Conservation (phyloP, 2,329 filamentous ascomycete genomes). For the Ophiobolus disseminans region DNA sequence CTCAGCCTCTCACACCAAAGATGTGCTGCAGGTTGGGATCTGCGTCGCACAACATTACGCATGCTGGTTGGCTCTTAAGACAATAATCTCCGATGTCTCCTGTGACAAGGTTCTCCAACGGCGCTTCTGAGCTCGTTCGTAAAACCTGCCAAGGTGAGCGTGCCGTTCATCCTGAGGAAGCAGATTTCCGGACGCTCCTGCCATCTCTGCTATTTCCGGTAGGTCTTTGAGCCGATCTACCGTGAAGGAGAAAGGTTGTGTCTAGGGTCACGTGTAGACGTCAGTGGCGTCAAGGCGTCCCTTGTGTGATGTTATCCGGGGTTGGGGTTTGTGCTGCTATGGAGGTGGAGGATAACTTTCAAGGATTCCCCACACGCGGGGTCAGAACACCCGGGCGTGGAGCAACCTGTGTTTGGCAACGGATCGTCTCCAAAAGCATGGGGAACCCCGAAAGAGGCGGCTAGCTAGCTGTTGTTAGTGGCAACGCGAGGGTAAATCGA, state of each 20-base stretch:
- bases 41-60: not conserved
- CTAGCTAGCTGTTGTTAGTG: no score
- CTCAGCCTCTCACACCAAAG: not conserved
- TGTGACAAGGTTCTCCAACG: not conserved
- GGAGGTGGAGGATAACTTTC: not conserved
- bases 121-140: not conserved
- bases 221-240: not conserved
- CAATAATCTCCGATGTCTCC: not conserved
- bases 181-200: not conserved
- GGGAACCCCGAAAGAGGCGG: no score
- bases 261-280: not conserved
- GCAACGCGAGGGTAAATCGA: no score
- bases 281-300: conserved; percentile 1
- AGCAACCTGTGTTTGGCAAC: no score
- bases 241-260: no score
- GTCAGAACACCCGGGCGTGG: no score
- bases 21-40: not conserved
- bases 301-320: not conserved
- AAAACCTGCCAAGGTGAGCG: not conserved
- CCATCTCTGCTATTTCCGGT: not conserved
- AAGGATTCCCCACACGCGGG: conserved; percentile 1
- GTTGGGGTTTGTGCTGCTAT: not conserved
- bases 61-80: not conserved
- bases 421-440: no score
- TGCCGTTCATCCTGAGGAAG: not conserved